Base-by-base conservation (phyloP, 345 rosid species). In the Lenwebbia sp. region DNA sequence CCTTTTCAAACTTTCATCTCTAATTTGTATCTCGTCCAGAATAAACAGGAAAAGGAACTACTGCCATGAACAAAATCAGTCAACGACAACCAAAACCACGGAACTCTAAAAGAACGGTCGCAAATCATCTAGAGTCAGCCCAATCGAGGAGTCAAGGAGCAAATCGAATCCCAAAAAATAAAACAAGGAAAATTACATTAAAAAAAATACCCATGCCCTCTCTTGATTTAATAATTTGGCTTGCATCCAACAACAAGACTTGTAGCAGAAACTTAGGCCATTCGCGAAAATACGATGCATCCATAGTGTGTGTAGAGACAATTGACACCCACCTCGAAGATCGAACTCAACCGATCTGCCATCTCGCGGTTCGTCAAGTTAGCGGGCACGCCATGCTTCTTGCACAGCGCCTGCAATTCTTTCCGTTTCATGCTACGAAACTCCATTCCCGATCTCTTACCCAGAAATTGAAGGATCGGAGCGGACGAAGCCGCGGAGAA, bases 301-400 rank as follows among this genome's bases (percentile, higher is more conserved):
- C 51, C 51, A 49, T 11, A 49, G 51, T 11, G 4, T 49, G 51
- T 49, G 51, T 33, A 9, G 3, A 6, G 33, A 7, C 3, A 11
- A 52, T 52, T 10, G 23, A 25, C 40, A 52, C 26, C 26, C 44
- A 95, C 97, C 96, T 93, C 28, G 70, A 90, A 83, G 70, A 88
- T 7, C 40, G 85, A 65, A 81, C 90, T 82, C 58, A 94, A 88
- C 6, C 88, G 89, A 83, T 52, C 82, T 14, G 93, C 96, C 96
- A 96, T 92, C 85, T 92, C 94, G 13, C 21, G 84, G 78, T 92
- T 94, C 75, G 92, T 90, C 28, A 89, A 49, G 83, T 96, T 96
- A 0, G 93, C 96, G 19, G 94, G 95, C 54, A 96, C 85, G 10
- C 93, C 93, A 49, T 92, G 92, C 85, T 90, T 92, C 76, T 93